A percentile compares a stretch with the other conserved stretches of the same genome.
Conservation (phyloP, 2,329 filamentous ascomycete species). For the Polytolypa hystricis region DNA sequence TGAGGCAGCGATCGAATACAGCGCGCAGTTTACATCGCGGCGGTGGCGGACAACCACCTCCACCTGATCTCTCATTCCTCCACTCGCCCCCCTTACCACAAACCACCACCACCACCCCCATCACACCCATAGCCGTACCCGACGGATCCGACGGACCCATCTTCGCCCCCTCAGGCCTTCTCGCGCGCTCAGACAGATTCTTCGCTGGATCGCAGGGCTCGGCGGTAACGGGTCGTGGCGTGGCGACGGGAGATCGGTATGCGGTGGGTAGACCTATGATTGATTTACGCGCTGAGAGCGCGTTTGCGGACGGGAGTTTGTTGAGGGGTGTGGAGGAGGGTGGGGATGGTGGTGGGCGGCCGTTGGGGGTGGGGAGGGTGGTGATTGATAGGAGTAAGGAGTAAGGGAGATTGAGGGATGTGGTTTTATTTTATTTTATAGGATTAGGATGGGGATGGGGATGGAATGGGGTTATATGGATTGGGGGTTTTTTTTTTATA, state of each 20-base stretch:
- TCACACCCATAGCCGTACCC: too few species aligned
- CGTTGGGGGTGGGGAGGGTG: too few species aligned
- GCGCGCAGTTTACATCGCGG: slow-evolving; percentile 15
- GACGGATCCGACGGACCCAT: too few species aligned
- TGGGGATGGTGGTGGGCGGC: slow-evolving; percentile 6
- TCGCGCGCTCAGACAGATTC: slow-evolving; percentile 18
- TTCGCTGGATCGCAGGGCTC: slow-evolving; percentile 13
- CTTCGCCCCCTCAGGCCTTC: slow-evolving; percentile 29
- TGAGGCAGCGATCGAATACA: slow-evolving; percentile 26
- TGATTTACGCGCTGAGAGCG: slow-evolving; percentile 30
- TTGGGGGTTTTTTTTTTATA: not conserved
- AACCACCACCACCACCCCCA: slow-evolving; percentile 6
- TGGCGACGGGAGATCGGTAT: slow-evolving; percentile 30
- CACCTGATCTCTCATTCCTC: too few species aligned
- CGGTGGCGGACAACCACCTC: slow-evolving; percentile 16
- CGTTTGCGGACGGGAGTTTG: slow-evolving; percentile 36
- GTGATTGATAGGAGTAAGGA: slow-evolving; percentile 10
- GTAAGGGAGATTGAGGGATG: not conserved
- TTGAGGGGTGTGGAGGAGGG: slow-evolving; percentile 24
- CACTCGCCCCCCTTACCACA: slow-evolving; percentile 10
- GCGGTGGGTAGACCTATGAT: slow-evolving; percentile 30
- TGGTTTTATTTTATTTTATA: too few species aligned
- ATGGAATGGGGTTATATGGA: not conserved
- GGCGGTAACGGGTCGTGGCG: slow-evolving; percentile 23
- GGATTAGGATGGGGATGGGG: too few species aligned